Evolutionary conservation across 495 filamentous ascomycete species (phyloP).

Genomic region (Daldinia bambusicola): DNA sequence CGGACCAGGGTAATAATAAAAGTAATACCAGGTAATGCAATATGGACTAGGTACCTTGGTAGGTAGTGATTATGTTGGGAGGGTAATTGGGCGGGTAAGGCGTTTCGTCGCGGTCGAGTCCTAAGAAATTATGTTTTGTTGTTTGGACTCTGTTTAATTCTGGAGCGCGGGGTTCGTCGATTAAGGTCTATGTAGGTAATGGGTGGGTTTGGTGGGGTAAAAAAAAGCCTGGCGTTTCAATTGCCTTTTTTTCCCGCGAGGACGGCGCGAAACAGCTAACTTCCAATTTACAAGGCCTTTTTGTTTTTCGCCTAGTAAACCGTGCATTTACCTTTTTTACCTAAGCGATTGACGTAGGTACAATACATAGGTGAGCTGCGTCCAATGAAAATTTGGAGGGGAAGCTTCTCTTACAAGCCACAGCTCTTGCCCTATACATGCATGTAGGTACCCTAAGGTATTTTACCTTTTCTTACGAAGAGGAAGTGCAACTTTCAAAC

Average conservation of each 20-base stretch:
- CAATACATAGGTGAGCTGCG: background rate
- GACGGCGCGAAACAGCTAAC: slow-evolving; percentile 15
- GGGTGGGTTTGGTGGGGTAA: slow-evolving; percentile 40
- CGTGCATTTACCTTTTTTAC: background rate
- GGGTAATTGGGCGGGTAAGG: slow-evolving; percentile 15
- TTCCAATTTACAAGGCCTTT: background rate
- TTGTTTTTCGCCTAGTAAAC: too few species aligned
- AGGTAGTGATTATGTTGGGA: background rate
- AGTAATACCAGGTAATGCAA: background rate
- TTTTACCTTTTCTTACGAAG: too few species aligned
- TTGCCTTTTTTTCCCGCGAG: slow-evolving; percentile 7
- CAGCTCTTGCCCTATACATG: too few species aligned
- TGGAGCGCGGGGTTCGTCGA: slow-evolving; percentile 36
- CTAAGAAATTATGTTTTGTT: slow-evolving; percentile 7
- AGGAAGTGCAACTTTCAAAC: too few species aligned
- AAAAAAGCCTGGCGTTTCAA: background rate
- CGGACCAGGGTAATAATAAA: background rate
- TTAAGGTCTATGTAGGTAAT: background rate
- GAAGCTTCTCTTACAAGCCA: background rate
- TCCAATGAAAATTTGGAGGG: slow-evolving; percentile 1
- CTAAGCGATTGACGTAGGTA: background rate
- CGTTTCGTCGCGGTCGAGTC: slow-evolving; percentile 29
- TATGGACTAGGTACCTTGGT: background rate
- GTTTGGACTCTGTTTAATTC: slow-evolving; percentile 12
- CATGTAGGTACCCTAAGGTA: too few species aligned